Conservation (phyloP, 768 basidiomycete species). For the Boletus sp. region DNA sequence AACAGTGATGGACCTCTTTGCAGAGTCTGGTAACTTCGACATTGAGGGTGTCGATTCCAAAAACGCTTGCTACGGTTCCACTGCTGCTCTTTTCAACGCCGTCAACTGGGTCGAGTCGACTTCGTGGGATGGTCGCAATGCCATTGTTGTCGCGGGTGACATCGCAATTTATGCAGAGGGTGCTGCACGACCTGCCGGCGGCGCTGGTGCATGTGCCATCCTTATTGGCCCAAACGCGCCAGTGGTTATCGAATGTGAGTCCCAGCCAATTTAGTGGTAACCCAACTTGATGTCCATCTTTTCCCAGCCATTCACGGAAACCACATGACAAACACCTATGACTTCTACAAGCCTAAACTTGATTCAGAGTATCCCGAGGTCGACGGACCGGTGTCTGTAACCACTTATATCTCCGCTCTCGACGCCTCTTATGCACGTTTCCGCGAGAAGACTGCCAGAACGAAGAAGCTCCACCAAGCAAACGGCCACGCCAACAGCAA, state of each 20-base stretch:
- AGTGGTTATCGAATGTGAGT: constrained; percentile 90
- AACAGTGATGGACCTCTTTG: constrained; percentile 96
- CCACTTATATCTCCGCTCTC: constrained; percentile 91
- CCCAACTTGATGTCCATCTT: constrained; percentile 6
- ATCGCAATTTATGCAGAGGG: constrained; percentile 99
- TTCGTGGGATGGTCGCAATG: constrained; percentile 97
- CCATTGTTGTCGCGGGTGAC: constrained; percentile 94
- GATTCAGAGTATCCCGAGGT: constrained; percentile 95
- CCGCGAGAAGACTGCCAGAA: constrained; percentile 75
- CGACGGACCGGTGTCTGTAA: constrained; percentile 94
- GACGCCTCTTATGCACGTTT: constrained; percentile 85
- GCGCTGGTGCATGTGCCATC: constrained; percentile 93
- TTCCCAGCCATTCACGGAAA: constrained; percentile 86
- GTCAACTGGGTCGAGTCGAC: constrained; percentile 97
- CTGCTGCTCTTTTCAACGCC: constrained; percentile 97
- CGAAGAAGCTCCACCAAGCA: constrained; percentile 42
- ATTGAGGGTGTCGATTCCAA: constrained; percentile 99
- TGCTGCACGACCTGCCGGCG: constrained; percentile 90
- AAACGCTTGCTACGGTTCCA: constrained; percentile 99
- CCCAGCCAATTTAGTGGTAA: neutral
- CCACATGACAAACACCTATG: constrained; percentile 97
- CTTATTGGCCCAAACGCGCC: constrained; percentile 97
- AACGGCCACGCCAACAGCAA: constrained; percentile 37
- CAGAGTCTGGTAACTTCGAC: constrained; percentile 87
- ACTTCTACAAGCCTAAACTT: constrained; percentile 98